Evolutionary conservation across 2,329 filamentous ascomycete species (phyloP), one percentile per base, ranked within the genome.

Genomic region (Nigrospora sphaerica): DNA sequence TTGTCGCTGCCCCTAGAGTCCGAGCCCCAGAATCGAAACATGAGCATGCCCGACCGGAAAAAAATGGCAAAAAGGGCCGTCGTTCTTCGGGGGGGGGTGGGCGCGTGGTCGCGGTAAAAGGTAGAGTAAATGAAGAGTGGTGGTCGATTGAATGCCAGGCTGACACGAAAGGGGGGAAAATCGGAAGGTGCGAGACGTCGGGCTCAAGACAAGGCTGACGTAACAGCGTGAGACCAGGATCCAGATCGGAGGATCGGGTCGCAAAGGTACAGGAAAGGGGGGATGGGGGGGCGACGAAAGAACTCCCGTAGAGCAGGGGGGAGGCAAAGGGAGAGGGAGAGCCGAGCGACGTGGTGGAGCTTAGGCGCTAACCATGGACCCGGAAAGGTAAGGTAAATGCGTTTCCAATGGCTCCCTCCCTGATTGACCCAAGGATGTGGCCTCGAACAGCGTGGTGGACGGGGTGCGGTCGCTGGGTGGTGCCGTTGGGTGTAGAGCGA

Each of bases 11-110:
- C 75, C 73, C 73, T 72, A 53, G 73, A 67, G 58, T 81, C 79
- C 57, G 74, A 72, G 59, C 71, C 69, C 76, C 78, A 82, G 60
- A 81, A 78, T 56, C 75, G 72, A 66, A 83, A 81, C 78, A 82
- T 82, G 67, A 71, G 70, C 67, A 71, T 67, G 63, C 64, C 63
- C 58, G 57, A 54, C 40, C 34, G 32, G 33, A 44, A 36, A 44
- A 17, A 37, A 45, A 55, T 49, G 52, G 54, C 50, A 54, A 54
- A 52, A 33, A 53, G 51, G 40, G 43, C 37, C 46, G 47, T 32
- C 18, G 13, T 44, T 31, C 42, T 32, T 14, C 37, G 32, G 40
- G 17, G 40, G 32, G 40, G 17, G 40, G 40, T 17, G 18, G 31
- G 34, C 39, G 39, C 32, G 36, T 39, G 37, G 39, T 17, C 37